These are phyloP conservation scores for Acacia pycnantha DNA, from an alignment of 331 rosid species.

Conservation along the genomic window DNA sequence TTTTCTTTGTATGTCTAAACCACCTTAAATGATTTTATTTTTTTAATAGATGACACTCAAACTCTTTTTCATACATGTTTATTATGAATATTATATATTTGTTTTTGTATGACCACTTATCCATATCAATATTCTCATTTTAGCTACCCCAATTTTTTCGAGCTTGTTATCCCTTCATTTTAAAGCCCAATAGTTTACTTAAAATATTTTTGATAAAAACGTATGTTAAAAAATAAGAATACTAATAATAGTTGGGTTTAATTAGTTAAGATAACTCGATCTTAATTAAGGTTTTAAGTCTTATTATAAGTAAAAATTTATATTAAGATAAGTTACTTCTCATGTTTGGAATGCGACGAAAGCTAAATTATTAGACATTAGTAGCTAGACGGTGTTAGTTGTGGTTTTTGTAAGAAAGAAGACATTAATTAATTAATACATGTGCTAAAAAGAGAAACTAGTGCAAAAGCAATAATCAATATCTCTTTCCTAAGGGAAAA, in stretches of 20 bases:
- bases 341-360: neutral
- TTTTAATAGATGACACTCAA: too few species aligned
- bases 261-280: neutral
- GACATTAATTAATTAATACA: neutral
- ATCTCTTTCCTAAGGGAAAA: neutral
- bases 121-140: too few species aligned
- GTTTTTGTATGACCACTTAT: too few species aligned
- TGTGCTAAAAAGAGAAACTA: neutral
- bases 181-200: neutral
- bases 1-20: neutral
- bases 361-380: neutral
- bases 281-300: neutral
- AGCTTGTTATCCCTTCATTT: neutral
- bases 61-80: too few species aligned
- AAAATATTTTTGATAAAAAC: too few species aligned
- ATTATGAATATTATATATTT: too few species aligned
- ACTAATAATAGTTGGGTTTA: neutral
- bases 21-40: too few species aligned
- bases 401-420: neutral
- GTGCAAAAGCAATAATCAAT: neutral
- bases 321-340: neutral
- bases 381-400: neutral
- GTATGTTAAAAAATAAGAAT: neutral
- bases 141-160: neutral
- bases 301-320: neutral